These are phyloP conservation scores for Leccinum uliginosum DNA, from an alignment of 768 basidiomycete genomes.

Conservation along the genomic window DNA sequence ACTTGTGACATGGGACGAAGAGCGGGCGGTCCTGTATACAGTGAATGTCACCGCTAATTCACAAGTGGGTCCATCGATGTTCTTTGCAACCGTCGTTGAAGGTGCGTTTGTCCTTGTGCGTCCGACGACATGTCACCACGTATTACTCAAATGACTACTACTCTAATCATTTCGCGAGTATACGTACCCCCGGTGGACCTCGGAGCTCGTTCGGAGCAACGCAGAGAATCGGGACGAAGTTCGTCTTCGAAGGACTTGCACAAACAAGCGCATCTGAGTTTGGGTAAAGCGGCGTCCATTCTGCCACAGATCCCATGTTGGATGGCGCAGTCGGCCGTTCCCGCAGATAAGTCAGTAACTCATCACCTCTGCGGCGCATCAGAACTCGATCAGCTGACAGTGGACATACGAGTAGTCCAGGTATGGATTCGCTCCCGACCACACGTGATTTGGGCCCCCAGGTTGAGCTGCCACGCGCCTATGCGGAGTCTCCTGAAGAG, in stretches of 20 bases:
- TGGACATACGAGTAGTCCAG: slow-evolving; percentile 32
- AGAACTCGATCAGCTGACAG: slow-evolving; percentile 18
- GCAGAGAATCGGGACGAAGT: slow-evolving; percentile 56
- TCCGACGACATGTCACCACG: not conserved
- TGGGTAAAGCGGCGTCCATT: slow-evolving; percentile 18
- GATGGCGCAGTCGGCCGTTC: slow-evolving; percentile 3
- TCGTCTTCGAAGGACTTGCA: slow-evolving; percentile 46
- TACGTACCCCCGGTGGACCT: not conserved
- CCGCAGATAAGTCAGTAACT: slow-evolving; percentile 44
- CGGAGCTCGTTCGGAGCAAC: slow-evolving; percentile 32
- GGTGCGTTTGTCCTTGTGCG: slow-evolving; percentile 24
- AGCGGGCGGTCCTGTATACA: slow-evolving; percentile 29
- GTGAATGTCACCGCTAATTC: slow-evolving; percentile 29
- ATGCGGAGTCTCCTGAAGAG: not conserved
- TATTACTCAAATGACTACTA: slow-evolving; percentile 26
- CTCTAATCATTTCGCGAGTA: slow-evolving; percentile 54
- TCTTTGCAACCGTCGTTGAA: slow-evolving; percentile 35
- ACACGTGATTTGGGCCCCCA: slow-evolving; percentile 1
- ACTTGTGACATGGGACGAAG: not conserved
- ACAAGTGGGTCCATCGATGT: slow-evolving; percentile 34
- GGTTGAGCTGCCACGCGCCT: not conserved
- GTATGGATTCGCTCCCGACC: slow-evolving; percentile 25
- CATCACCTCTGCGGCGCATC: slow-evolving; percentile 28
- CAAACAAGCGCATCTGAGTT: slow-evolving; percentile 16
- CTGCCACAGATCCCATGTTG: slow-evolving; percentile 1